Base-by-base conservation (phyloP, 2,329 filamentous ascomycete genomes). In the Colletotrichum theobromicola region DNA sequence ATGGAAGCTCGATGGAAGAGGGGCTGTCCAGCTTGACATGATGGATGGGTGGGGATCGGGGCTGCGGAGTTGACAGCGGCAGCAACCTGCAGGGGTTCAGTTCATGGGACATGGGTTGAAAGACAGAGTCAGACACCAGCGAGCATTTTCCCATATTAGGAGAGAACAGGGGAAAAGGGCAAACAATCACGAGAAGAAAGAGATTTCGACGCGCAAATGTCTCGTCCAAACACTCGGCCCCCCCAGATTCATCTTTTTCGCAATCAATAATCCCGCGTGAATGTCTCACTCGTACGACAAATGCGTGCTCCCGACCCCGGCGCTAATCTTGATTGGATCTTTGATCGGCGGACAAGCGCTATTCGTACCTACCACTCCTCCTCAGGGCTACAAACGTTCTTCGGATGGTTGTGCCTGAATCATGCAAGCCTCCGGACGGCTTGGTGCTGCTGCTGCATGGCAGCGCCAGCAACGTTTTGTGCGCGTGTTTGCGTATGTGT, bases 261-360 rank as follows among this genome's bases (percentile, higher is more conserved):
- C 6, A 62, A 30, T 65, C 71, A 28, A 71, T 70, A 71, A 71
- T 70, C 24, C 16, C 42, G 42, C n/a, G 42, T 50, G n/a, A 50
- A n/a, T 67, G 68, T 67, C 62, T 72, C 24, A 63, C 42, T 63
- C 62, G 42, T 63, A 67, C 62, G 57, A 72, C 62, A 10, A 34
- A 50, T 46, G 7, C 67, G 63, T 62, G 57, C n/a, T 16, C 21
- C 34, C 21, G 24, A 13, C 24, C 50, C 34, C 35, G 15, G 26
- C n/a, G 61, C 67, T 66, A 71, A 34, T 46, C 62, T 34, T 8
- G 4, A 30, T 64, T 62, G 37, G 9, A 65, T 30, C 15, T 13
- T 21, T 30, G 42, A 63, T 63, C 26, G 21, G 15, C 26, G 21
- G n/a, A 13, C 55, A 55, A 61, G 58, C 58, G 67, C 30, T 15